Evolutionary conservation across 257 asterid genomes (phyloP).

Genomic region (Fraxinus quadrangulata): DNA sequence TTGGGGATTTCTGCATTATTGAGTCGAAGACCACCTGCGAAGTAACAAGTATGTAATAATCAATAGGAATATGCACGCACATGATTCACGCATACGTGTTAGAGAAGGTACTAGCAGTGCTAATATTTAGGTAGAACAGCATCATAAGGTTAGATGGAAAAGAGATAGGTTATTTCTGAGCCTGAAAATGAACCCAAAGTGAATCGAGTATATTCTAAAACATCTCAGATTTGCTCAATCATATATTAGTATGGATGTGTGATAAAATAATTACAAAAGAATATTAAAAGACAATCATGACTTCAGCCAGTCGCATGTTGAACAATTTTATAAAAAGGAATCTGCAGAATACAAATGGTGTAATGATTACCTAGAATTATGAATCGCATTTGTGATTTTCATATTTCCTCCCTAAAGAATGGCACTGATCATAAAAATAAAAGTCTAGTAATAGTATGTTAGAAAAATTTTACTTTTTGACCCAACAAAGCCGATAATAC

Average conservation of each 20-base stretch:
- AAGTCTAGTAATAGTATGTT: too few relatives aligned
- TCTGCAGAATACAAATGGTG: too few relatives aligned
- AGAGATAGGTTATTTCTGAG: background rate
- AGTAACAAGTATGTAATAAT: conserved; percentile 16
- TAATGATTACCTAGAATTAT: too few relatives aligned
- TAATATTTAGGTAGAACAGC: too few relatives aligned
- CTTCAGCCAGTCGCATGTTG: background rate
- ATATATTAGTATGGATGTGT: background rate
- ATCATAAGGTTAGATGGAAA: too few relatives aligned
- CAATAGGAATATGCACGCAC: background rate
- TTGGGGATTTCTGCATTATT: conserved; percentile 40
- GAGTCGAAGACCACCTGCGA: conserved; percentile 53
- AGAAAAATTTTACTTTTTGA: background rate
- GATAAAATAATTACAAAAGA: background rate
- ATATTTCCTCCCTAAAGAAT: too few relatives aligned
- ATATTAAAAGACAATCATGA: background rate
- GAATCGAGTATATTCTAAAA: too few relatives aligned
- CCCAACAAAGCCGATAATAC: background rate
- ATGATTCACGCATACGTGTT: background rate
- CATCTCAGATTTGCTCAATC: too few relatives aligned
- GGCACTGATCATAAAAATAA: too few relatives aligned
- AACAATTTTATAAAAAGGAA: too few relatives aligned
- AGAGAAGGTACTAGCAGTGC: background rate
- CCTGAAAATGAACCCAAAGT: background rate
- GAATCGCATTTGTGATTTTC: too few relatives aligned